Conservation (phyloP, 352 stramenopile genomes). For the Globisporangium cylindrosporum region DNA sequence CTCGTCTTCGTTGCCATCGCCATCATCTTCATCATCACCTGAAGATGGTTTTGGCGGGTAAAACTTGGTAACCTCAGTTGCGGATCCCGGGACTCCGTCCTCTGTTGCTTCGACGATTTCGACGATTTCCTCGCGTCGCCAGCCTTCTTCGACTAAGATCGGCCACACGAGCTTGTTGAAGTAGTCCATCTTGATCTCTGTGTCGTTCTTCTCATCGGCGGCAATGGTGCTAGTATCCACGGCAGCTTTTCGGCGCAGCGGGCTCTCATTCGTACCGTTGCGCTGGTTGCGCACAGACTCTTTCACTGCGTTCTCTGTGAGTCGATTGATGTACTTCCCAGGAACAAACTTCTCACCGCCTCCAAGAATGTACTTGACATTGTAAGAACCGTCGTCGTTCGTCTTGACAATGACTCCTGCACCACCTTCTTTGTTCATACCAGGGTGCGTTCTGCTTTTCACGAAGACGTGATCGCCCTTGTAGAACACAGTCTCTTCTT, state of each 20-base stretch:
- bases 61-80: constrained; percentile 38
- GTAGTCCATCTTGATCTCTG: constrained; percentile 48
- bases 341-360: constrained; percentile 68
- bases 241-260: background rate
- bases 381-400: constrained; percentile 72
- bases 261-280: constrained; percentile 10
- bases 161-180: constrained; percentile 83
- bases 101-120: constrained; percentile 48
- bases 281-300: constrained; percentile 67
- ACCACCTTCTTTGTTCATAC: constrained; percentile 78
- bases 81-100: constrained; percentile 33
- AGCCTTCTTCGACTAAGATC: constrained; percentile 69
- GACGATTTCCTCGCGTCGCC: constrained; percentile 49
- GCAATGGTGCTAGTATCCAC: background rate
- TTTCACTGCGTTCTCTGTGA: constrained; percentile 75
- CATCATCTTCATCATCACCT: background rate
- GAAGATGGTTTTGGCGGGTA: constrained; percentile 17
- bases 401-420: constrained; percentile 42
- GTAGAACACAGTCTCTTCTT: constrained; percentile 32
- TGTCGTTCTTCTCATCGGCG: constrained; percentile 19
- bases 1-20: constrained; percentile 13
- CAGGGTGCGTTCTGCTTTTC: constrained; percentile 59
- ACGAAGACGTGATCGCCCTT: constrained; percentile 76
- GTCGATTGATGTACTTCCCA: constrained; percentile 51
- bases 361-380: constrained; percentile 84